phyloP scores from a whole-genome alignment of 2,329 filamentous ascomycete species.

The Trichophaea hybrida region DNA sequence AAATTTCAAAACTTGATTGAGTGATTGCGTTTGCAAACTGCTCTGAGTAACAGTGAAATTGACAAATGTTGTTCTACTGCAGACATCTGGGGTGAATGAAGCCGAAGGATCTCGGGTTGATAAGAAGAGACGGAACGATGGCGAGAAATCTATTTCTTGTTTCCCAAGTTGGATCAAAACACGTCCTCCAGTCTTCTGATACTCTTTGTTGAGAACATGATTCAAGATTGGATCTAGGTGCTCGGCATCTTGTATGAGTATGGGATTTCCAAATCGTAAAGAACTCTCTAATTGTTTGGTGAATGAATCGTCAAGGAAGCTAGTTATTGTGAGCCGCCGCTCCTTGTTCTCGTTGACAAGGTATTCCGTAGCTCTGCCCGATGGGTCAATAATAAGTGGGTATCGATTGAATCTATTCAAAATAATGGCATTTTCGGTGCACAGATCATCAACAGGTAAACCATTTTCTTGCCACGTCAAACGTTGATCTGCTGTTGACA shows the following conservation, averaged over 20 bases:
- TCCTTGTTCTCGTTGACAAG: constrained; percentile 89
- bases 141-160: constrained; percentile 98
- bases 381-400: constrained; percentile 94
- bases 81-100: constrained; percentile 88
- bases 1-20: constrained; percentile 94
- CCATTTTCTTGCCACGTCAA: constrained; percentile 89
- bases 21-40: constrained; percentile 92
- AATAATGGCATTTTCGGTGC: constrained; percentile 96
- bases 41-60: constrained; percentile 99
- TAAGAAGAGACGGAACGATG: constrained; percentile 85
- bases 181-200: constrained; percentile 94
- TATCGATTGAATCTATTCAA: constrained; percentile 97
- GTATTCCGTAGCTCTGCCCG: constrained; percentile 87
- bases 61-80: constrained; percentile 96
- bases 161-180: constrained; percentile 96
- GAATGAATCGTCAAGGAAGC: constrained; percentile 94
- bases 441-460: constrained; percentile 88
- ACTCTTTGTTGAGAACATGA: constrained; percentile 97
- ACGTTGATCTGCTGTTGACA: constrained; percentile 90
- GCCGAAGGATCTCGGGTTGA: constrained; percentile 94
- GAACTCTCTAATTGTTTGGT: constrained; percentile 96
- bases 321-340: constrained; percentile 84
- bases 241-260: constrained; percentile 95
- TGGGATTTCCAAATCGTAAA: constrained; percentile 92
- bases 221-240: constrained; percentile 94